Base-by-base conservation (phyloP, 2,329 filamentous ascomycete genomes). In the Colletotrichum musae region DNA sequence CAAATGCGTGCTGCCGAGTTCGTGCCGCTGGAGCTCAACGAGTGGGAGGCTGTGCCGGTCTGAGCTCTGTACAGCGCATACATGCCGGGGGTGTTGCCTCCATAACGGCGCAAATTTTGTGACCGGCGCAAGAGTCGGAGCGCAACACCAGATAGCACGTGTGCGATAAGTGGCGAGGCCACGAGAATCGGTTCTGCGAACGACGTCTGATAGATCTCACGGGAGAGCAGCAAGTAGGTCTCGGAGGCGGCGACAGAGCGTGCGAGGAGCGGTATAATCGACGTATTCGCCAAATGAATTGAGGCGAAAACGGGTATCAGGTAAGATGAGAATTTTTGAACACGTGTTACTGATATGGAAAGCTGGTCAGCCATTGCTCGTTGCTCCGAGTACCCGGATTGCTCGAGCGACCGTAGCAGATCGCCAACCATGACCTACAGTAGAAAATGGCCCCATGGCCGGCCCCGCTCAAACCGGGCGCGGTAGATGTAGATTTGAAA, bases 311-410 rank as follows among this genome's bases (percentile, higher is more conserved):
- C 83, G 71, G 89, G 89, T 76, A 94, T 95, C 72, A 93, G 90
- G 83, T 97, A 97, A 73, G 93, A 94, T 1, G 94, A 96, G 85
- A 97, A 97, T 79, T 90, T 92, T 80, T 98, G 96, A 43, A 96
- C 86, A 56, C 93, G 89, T 5, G 87, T 87, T 61, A 97, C 92
- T 94, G 72, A 10, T 21, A 13, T 21, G 47, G 47, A 12, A 50
- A 21, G 47, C 50, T 32, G 18, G 41, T 72, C 53, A 70, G 18
- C 50, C 48, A 13, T 15, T 28, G 2, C 26, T n/a, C 12, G 10
- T 15, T 28, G 2, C 26, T n/a, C 12, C 54, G 76, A 76, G 18
- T 78, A 75, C 76, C 39, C 45, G 57, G 41, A 39, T 32, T 36
- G 41, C n/a, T 24, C 43, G 47, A 21, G 48, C 26, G 39, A 51